Percentiles rank a stretch among this genome's conserved stretches.
Evolutionary conservation across 2,329 filamentous ascomycete genomes (phyloP).

Genomic region (Penicillium sp.): DNA sequence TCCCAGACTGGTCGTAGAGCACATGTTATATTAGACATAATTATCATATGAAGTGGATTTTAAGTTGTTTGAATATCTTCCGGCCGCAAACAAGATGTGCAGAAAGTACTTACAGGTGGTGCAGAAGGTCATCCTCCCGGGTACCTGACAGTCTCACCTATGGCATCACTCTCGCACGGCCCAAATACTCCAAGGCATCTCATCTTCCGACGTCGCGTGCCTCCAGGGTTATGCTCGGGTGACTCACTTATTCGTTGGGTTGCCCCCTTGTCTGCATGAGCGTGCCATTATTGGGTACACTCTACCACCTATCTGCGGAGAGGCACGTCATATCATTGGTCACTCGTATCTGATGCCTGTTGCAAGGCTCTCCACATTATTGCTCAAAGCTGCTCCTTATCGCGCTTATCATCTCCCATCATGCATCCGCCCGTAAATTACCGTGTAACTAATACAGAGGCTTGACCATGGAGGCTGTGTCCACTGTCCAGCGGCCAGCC

Average conservation of each 20-base stretch:
- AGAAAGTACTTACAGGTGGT: background rate
- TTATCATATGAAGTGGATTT: background rate
- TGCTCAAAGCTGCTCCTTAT: slow-evolving; percentile 13
- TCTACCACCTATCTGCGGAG: slow-evolving; percentile 6
- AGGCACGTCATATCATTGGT: slow-evolving; percentile 10
- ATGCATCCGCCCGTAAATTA: background rate
- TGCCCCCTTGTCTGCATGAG: background rate
- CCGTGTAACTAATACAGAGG: background rate
- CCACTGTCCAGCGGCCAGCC: too few species aligned
- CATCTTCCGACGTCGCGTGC: slow-evolving; percentile 25
- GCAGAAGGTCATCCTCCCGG: slow-evolving; percentile 9
- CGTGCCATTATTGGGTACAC: slow-evolving; percentile 7
- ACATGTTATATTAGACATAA: background rate
- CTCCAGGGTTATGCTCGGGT: slow-evolving; percentile 11
- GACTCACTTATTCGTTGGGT: slow-evolving; percentile 8
- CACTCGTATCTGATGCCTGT: slow-evolving; percentile 9
- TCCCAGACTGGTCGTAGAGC: background rate
- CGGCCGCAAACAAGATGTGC: background rate
- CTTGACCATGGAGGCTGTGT: background rate
- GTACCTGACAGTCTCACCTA: slow-evolving; percentile 19
- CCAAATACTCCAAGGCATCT: slow-evolving; percentile 19
- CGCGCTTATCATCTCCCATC: slow-evolving; percentile 21
- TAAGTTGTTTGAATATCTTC: background rate
- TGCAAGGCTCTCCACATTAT: slow-evolving; percentile 16
- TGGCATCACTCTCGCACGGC: slow-evolving; percentile 6